Percentiles rank a stretch among this genome's conserved stretches.
Evolutionary conservation across 2,329 filamentous ascomycete genomes (phyloP).

Genomic region (Fusarium secorum): DNA sequence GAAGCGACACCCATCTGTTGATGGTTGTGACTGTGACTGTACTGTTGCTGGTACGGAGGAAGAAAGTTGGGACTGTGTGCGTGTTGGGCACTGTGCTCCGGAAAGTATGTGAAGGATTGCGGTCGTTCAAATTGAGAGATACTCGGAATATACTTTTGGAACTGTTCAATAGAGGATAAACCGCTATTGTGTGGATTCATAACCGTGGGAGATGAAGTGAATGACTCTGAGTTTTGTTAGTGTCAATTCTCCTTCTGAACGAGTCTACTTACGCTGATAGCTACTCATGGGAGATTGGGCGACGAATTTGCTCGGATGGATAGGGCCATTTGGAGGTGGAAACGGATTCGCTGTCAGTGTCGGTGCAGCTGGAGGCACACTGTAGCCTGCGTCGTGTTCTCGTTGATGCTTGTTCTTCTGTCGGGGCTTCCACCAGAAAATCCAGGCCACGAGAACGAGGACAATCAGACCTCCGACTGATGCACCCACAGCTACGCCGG

Average conservation of each 20-base stretch:
- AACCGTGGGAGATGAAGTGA: conserved; percentile 16
- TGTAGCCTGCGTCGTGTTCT: neutral
- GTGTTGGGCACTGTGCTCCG: conserved; percentile 17
- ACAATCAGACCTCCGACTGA: conserved; percentile 19
- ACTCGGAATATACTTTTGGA: conserved; percentile 31
- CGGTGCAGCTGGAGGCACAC: conserved; percentile 9
- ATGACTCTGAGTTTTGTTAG: conserved; percentile 31
- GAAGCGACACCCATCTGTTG: conserved; percentile 26
- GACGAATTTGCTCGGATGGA: neutral
- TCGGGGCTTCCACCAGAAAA: conserved; percentile 36
- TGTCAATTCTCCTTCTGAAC: neutral
- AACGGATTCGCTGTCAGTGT: conserved; percentile 13
- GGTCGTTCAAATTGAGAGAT: conserved; percentile 27
- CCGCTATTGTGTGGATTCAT: conserved; percentile 25
- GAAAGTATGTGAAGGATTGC: conserved; percentile 22
- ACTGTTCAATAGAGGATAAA: conserved; percentile 27
- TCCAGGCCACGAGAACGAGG: conserved; percentile 27
- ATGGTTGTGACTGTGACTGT: neutral
- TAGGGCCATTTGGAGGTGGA: conserved; percentile 9
- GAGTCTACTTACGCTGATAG: conserved; percentile 33
- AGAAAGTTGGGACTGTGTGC: conserved; percentile 15
- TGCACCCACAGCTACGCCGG: conserved; percentile 35
- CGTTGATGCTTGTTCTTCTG: conserved; percentile 25
- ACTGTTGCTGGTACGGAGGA: conserved; percentile 21
- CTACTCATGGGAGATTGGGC: conserved; percentile 34